Evolutionary conservation across 176 grass and related monocot species (phyloP).

Genomic region (Saccharum officinarum): DNA sequence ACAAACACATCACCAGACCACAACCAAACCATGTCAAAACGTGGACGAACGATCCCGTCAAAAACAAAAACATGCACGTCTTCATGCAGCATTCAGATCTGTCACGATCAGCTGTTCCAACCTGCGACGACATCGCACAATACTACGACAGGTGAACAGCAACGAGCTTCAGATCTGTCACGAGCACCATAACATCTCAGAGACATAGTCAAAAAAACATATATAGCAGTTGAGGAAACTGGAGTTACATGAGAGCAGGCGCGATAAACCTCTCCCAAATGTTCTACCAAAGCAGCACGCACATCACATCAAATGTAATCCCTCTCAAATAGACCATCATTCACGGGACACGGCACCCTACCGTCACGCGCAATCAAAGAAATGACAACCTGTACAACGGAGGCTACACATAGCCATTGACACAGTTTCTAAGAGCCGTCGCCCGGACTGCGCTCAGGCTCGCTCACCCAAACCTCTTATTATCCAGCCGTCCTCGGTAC

Average conservation of each 20-base stretch:
- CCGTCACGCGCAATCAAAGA: background rate
- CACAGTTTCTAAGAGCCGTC: background rate
- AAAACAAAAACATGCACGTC: background rate
- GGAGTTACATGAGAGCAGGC: conserved; percentile 2
- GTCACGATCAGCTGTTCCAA: background rate
- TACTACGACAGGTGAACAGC: background rate
- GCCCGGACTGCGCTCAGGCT: background rate
- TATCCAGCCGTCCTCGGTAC: background rate
- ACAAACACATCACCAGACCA: background rate
- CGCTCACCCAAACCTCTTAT: conserved; percentile 29
- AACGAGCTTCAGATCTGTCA: background rate
- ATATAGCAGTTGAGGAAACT: background rate
- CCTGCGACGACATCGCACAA: background rate
- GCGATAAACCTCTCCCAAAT: conserved; percentile 5
- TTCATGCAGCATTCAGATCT: background rate
- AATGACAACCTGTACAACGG: conserved; percentile 31
- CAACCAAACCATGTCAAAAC: background rate
- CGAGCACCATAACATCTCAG: background rate
- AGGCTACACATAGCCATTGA: conserved; percentile 1
- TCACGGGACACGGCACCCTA: background rate
- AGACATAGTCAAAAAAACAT: background rate
- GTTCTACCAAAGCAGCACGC: background rate
- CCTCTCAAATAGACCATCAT: background rate
- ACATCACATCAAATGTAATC: background rate
- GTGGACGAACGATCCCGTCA: background rate